Percentiles rank a stretch among this genome's conserved stretches.
Evolutionary conservation across 2,329 filamentous ascomycete species (phyloP).

Genomic region (Colletotrichum eremochloae): DNA sequence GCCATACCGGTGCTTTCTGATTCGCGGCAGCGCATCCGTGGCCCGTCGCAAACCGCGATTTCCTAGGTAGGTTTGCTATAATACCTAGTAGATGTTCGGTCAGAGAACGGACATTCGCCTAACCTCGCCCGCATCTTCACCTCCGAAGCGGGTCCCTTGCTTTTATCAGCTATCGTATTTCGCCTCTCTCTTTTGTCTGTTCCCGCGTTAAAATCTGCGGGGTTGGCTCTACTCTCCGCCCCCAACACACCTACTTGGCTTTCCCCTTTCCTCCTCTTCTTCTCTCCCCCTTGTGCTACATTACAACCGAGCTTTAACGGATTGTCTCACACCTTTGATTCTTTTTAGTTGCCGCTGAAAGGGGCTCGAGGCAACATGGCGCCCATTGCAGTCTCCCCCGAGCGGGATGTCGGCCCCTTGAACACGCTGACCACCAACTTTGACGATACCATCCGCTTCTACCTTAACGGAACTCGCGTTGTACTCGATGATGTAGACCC

Average conservation of each 20-base stretch:
- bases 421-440: conserved; percentile 78
- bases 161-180: conserved; percentile 26
- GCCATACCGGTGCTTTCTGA: conserved; percentile 26
- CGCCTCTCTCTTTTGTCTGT: background rate
- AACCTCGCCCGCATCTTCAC: background rate
- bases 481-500: conserved; percentile 89
- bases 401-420: conserved; percentile 53
- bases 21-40: conserved; percentile 8
- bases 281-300: no score
- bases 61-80: no score
- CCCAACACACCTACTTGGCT: background rate
- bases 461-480: conserved; percentile 93
- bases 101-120: conserved; percentile 1
- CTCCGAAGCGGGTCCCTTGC: conserved; percentile 1
- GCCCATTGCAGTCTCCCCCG: conserved; percentile 67
- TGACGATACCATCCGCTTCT: conserved; percentile 91
- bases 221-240: conserved; percentile 14
- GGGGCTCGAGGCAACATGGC: conserved; percentile 59
- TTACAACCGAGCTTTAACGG: background rate
- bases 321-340: background rate
- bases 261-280: background rate
- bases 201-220: conserved; percentile 32
- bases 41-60: conserved; percentile 12
- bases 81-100: no score
- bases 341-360: background rate